Evolutionary conservation across 345 rosid species (phyloP), one percentile per base, ranked within the genome.

Genomic region (Draba incana): DNA sequence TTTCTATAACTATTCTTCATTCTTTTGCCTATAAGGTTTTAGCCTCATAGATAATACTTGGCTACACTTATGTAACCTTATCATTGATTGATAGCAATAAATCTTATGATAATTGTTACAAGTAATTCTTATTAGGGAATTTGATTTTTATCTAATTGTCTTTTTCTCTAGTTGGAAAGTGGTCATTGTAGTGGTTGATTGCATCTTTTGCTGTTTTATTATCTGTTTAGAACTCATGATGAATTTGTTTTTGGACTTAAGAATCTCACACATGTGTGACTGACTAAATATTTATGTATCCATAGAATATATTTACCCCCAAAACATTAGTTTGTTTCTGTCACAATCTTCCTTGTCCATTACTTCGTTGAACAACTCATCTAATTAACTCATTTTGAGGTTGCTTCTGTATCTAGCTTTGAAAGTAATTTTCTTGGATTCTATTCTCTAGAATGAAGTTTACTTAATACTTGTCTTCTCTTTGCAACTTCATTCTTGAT

Each of bases 1-100:
- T 47, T 60, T 61, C 50, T 71, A 73, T 61, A 78, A 67, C 81
- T 65, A 58, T 81, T 75, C 79, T 74, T 56, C 75, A 68, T 68
- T 64, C 68, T 67, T 45, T 55, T 20, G 66, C 75, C 57, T 50
- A 68, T 56, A 68, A 31, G 8, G 1, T 31, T 31, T 31, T 69
- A 50, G 54, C 24, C 71, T 15, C 71, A 14, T 70, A 57, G 77
- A 70, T 62, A 45, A 24, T 37, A 24, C 11, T 42, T 44, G 30
- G 54, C 31, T 66, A 49, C 53, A 65, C 30, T 20, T 24, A 31
- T 72, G 61, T 47, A 53, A 71, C 23, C 60, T 10, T 33, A 55
- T 56, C 41, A 65, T 52, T 41, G 57, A 25, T 66, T 43, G 42
- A 35, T 41, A 66, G 67, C 44, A 24, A 14, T 56, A 30, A 23